Percentiles rank a stretch among this genome's conserved stretches.
Conservation (phyloP, 2,329 filamentous ascomycete species). For the Monilinia fructicola region DNA sequence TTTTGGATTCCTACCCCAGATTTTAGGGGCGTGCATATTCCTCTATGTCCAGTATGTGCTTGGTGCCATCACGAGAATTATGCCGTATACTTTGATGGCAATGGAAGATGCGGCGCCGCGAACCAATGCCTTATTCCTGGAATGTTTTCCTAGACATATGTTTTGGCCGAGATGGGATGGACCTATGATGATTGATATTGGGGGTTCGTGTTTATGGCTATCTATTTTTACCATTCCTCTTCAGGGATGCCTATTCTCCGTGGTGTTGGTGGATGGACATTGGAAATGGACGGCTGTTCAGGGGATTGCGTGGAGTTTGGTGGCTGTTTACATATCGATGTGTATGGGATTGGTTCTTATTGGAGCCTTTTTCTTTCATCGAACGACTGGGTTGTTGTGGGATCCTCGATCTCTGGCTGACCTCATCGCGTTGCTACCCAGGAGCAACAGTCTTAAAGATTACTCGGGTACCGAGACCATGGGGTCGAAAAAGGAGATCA, state of each 20-base stretch:
- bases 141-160: conserved; percentile 60
- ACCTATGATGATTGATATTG: conserved; percentile 64
- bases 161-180: conserved; percentile 69
- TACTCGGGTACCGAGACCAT: conserved; percentile 70
- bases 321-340: conserved; percentile 71
- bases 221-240: conserved; percentile 78
- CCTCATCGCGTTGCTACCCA: conserved; percentile 72
- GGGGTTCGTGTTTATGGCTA: conserved; percentile 72
- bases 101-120: conserved; percentile 59
- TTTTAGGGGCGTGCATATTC: conserved; percentile 69
- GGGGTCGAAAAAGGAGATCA: conserved; percentile 52
- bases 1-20: conserved; percentile 80
- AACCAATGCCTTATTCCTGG: conserved; percentile 64
- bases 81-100: conserved; percentile 78
- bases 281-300: conserved; percentile 83
- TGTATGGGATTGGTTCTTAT: conserved; percentile 57
- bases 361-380: conserved; percentile 62
- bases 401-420: conserved; percentile 81
- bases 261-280: conserved; percentile 53
- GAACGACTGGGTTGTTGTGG: conserved; percentile 78
- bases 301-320: conserved; percentile 73
- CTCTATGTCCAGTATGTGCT: conserved; percentile 77
- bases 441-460: conserved; percentile 73
- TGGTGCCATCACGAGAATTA: conserved; percentile 69
- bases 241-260: conserved; percentile 73